Conservation (phyloP, 2,329 filamentous ascomycete genomes). For the Aspergillus quadrilineatus region DNA sequence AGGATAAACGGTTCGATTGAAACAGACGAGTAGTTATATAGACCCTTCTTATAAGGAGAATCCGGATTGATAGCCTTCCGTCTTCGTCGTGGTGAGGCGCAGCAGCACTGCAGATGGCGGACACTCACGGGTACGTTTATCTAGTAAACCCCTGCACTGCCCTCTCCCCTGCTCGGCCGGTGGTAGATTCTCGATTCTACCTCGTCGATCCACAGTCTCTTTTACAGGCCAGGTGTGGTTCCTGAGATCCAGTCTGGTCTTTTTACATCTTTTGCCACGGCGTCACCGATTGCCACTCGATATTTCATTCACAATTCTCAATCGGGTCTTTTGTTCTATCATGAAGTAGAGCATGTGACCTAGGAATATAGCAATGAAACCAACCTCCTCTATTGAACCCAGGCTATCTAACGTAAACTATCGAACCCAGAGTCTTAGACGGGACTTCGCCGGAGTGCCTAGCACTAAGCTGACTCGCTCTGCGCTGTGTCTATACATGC, state of each 20-base stretch:
- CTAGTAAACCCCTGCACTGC: constrained; percentile 12
- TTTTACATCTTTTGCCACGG: constrained; percentile 9
- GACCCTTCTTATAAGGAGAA: background rate
- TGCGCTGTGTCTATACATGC: background rate
- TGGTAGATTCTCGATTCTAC: background rate
- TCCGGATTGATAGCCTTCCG: background rate
- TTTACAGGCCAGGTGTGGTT: constrained; percentile 3
- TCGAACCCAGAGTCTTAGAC: background rate
- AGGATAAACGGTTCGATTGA: background rate
- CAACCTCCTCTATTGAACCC: background rate
- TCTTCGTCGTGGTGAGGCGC: constrained; percentile 13
- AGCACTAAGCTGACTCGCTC: background rate
- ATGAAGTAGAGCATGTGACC: background rate
- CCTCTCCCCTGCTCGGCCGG: background rate
- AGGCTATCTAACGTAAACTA: too few relatives aligned
- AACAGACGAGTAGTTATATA: background rate
- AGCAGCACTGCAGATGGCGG: constrained; percentile 9
- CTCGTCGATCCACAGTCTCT: background rate
- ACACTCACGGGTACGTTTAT: background rate
- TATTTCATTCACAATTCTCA: background rate
- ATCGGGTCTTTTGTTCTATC: background rate
- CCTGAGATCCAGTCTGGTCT: constrained; percentile 11
- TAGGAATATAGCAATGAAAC: background rate
- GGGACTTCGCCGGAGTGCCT: background rate
- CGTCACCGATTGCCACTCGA: constrained; percentile 7